Conservation (phyloP, 2,329 filamentous ascomycete genomes). For the Cordyceps fumosorosea region DNA sequence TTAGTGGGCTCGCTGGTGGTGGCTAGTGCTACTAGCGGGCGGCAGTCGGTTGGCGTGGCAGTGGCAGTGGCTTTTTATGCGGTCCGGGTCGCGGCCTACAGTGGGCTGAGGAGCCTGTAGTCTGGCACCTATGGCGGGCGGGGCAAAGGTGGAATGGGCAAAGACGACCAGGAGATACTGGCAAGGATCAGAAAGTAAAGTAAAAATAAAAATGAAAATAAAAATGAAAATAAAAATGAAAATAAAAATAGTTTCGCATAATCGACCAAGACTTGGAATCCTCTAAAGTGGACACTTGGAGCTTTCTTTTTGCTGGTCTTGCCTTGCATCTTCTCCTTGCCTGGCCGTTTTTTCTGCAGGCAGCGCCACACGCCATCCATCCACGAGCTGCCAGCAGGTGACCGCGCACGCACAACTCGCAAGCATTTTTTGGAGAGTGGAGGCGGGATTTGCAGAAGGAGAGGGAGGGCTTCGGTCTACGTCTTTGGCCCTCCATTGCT, state of each 20-base stretch:
- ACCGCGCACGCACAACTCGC: not conserved
- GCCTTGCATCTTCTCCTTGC: not conserved
- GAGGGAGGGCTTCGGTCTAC: not conserved
- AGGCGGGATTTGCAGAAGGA: not conserved
- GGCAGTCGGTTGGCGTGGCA: not conserved
- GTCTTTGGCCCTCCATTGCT: not conserved
- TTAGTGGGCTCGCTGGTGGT: not conserved
- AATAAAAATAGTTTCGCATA: not conserved
- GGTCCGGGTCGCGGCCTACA: not conserved
- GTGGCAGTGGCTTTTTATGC: not conserved
- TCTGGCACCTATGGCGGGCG: not conserved
- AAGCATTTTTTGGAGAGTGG: not conserved
- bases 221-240: not conserved
- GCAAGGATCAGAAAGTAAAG: not conserved
- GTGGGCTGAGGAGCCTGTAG: not conserved
- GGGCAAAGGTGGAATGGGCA: not conserved
- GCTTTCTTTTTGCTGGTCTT: not conserved
- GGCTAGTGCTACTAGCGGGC: not conserved
- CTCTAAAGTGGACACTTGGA: not conserved
- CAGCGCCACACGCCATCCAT: conserved; percentile 1
- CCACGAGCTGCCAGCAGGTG: conserved; percentile 1
- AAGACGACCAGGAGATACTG: too few species aligned
- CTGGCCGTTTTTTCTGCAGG: not conserved
- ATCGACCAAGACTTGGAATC: not conserved
- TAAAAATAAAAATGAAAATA: not conserved